Evolutionary conservation across 257 asterid species (phyloP).

Genomic region (Paulownia fortunei): DNA sequence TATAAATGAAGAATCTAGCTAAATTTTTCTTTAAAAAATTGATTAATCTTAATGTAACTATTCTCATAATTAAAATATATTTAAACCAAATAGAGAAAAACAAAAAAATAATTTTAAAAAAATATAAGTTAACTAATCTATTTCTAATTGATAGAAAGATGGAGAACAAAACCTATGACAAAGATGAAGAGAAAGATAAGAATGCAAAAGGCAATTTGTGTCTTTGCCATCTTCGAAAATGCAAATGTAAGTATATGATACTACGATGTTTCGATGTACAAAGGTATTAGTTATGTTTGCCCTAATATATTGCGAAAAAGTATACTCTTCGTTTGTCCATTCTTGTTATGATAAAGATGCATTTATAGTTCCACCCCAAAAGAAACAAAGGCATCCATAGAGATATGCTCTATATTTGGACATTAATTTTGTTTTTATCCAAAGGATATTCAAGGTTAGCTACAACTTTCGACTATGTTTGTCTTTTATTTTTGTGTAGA

Average conservation of each 20-base stretch:
- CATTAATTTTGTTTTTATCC: neutral
- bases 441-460: neutral
- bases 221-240: neutral
- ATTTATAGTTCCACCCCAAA: neutral
- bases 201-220: neutral
- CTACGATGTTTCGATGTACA: no score
- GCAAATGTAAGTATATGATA: neutral
- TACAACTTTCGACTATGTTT: neutral
- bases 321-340: neutral
- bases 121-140: no score
- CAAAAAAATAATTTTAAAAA: no score
- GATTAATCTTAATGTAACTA: neutral
- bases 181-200: neutral
- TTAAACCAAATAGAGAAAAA: no score
- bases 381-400: neutral
- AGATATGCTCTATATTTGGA: neutral
- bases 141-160: neutral
- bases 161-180: neutral
- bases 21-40: no score
- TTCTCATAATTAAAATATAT: neutral
- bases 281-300: neutral
- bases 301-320: neutral
- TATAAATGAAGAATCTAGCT: no score
- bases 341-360: neutral
- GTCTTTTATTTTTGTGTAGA: no score